Conservation (phyloP, 305 asterid genomes). For the Fraxinus nigra region DNA sequence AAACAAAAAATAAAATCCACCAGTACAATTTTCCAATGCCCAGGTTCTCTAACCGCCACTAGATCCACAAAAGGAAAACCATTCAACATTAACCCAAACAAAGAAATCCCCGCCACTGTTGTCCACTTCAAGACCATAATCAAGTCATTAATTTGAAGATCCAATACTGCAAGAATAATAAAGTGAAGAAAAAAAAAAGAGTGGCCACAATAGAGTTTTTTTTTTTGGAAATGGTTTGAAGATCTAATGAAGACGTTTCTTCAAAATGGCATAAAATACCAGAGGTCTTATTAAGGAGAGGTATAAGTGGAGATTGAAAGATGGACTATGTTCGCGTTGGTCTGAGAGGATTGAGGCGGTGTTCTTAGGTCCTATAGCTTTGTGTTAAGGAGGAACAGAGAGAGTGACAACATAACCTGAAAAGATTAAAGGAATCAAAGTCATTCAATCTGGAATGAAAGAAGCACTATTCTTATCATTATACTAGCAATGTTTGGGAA, state of each 20-base stretch:
- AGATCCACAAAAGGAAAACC: neutral
- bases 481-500: neutral
- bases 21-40: neutral
- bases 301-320: neutral
- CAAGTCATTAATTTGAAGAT: neutral
- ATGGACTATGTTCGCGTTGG: neutral
- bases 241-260: neutral
- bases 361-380: neutral
- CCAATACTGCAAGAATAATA: neutral
- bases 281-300: neutral
- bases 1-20: neutral
- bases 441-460: neutral
- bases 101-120: neutral
- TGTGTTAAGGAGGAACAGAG: neutral
- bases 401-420: neutral
- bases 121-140: neutral
- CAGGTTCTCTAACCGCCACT: neutral
- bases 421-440: neutral
- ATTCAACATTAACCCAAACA: neutral
- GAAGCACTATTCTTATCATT: neutral
- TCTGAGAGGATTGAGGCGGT: neutral
- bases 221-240: neutral
- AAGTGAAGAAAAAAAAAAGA: neutral
- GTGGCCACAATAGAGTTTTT: neutral
- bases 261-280: neutral